Conservation (phyloP, 179 eudicot genomes). For the Actinidia polygama region DNA sequence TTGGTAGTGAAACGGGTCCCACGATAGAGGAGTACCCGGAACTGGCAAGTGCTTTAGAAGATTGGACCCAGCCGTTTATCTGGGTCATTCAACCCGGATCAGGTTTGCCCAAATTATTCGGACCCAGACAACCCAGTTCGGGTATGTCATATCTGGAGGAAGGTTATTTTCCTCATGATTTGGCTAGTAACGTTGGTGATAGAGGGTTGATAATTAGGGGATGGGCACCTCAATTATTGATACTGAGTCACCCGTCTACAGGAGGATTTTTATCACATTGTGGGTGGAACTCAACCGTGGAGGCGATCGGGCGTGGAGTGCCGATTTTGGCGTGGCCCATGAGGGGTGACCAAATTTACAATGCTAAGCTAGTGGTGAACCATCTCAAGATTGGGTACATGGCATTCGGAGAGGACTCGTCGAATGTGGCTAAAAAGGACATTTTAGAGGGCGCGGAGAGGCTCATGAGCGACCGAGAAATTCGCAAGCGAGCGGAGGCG, state of each 20-base stretch:
- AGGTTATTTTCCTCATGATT: constrained; percentile 47
- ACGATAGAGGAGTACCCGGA: constrained; percentile 42
- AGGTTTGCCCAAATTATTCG: neutral
- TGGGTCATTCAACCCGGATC: constrained; percentile 53
- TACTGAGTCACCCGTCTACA: constrained; percentile 59
- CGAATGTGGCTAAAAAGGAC: constrained; percentile 29
- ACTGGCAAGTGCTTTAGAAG: constrained; percentile 49
- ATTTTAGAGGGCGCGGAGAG: constrained; percentile 28
- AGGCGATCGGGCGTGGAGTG: constrained; percentile 46
- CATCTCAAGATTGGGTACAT: constrained; percentile 34
- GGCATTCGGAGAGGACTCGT: constrained; percentile 4
- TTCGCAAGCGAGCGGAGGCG: constrained; percentile 25
- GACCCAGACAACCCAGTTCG: neutral
- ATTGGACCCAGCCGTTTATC: constrained; percentile 41
- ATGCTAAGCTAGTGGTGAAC: constrained; percentile 44
- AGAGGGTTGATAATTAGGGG: constrained; percentile 53
- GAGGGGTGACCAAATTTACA: constrained; percentile 51
- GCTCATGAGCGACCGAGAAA: constrained; percentile 32
- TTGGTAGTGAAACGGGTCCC: constrained; percentile 59
- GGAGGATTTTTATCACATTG: constrained; percentile 58
- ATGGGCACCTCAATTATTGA: constrained; percentile 66
- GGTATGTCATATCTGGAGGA: constrained; percentile 1
- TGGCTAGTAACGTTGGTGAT: constrained; percentile 40
- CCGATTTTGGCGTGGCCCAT: constrained; percentile 66
- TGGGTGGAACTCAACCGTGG: constrained; percentile 58